Base-by-base conservation (phyloP, 345 rosid genomes). In the Salix exigua region DNA sequence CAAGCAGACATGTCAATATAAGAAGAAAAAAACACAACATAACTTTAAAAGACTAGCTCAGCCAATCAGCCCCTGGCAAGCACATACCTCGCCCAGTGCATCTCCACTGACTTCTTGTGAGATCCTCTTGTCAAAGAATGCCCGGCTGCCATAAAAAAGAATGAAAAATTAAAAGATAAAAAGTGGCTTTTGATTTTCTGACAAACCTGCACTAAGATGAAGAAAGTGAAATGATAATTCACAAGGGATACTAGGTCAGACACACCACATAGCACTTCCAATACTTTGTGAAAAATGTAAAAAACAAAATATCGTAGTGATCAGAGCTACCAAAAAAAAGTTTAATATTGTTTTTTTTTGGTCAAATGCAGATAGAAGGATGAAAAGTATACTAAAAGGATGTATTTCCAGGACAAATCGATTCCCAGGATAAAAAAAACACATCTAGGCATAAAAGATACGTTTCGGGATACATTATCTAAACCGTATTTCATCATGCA, bases 81-180 rank as follows among this genome's bases (percentile, higher is more conserved):
- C 6, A 55, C 63, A 60, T 38, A 91, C 97, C 87, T 90, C 94
- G 44, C 94, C 94, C 44, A 91, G 81, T 48, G 90, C 86, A 87
- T 91, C 94, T 64, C 97, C 97, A 60, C 81, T 84, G 86, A 91
- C 97, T 84, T 91, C 96, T 77, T 91, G 96, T 1, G 94, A 91
- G 85, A 91, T 83, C 76, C 96, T 86, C 89, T 88, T 91, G 77
- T 91, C 94, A 48, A 35, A 88, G 68, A 91, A 88, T 9, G 86
- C 88, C 30, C 92, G 94, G 76, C 94, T 91, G 71, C 37, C 44
- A 79, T 40, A 64, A 1, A 64, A 13, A 30, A 30, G 4, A 64
- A 17, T 33, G 31, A 28, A 13, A 64, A 37, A 55, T n/a, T n/a
- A 21, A 55, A 3, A 55, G 10, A 25, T 1, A 58, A 1, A 3